These are phyloP conservation scores for Trichoderma sp. DNA, from an alignment of 2,329 filamentous ascomycete genomes.

Conservation along the genomic window DNA sequence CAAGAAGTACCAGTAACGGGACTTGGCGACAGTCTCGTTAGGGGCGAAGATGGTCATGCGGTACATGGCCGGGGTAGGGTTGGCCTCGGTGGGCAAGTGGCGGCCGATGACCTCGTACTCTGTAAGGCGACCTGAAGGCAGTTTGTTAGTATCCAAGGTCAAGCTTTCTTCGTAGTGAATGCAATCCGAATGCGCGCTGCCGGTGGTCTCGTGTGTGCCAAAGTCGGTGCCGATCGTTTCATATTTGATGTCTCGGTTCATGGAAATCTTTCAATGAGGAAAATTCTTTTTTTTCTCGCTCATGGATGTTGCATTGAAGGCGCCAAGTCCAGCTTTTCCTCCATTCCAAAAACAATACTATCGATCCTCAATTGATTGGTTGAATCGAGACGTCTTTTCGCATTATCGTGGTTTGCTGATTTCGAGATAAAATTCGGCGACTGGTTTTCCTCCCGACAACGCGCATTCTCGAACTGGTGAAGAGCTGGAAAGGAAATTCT, in stretches of 20 bases:
- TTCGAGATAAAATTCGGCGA: slow-evolving; percentile 7
- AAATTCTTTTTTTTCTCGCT: slow-evolving; percentile 2
- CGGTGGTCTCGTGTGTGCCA: slow-evolving; percentile 10
- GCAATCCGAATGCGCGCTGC: slow-evolving; percentile 21
- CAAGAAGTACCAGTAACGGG: slow-evolving; percentile 99
- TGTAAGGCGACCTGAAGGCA: slow-evolving; percentile 85
- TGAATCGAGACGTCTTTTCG: background rate
- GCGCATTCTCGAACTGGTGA: slow-evolving; percentile 25
- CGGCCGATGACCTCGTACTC: slow-evolving; percentile 99
- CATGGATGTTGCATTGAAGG: background rate
- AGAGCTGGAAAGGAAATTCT: slow-evolving; percentile 42
- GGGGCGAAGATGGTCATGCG: slow-evolving; percentile 99
- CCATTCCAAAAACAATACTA: background rate
- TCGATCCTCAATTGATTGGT: slow-evolving; percentile 2
- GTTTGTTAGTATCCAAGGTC: slow-evolving; percentile 39
- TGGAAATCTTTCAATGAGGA: background rate
- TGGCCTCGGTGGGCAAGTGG: slow-evolving; percentile 96
- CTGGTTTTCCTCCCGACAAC: slow-evolving; percentile 23
- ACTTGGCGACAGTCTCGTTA: slow-evolving; percentile 98
- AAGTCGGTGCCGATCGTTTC: background rate
- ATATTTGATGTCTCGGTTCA: background rate
- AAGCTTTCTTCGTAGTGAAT: background rate
- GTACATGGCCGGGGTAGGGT: slow-evolving; percentile 98
- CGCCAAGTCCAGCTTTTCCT: background rate
- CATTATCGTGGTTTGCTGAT: background rate